These are phyloP conservation scores for Begonia loranthoides DNA, from an alignment of 306 rosid species.

Conservation along the genomic window DNA sequence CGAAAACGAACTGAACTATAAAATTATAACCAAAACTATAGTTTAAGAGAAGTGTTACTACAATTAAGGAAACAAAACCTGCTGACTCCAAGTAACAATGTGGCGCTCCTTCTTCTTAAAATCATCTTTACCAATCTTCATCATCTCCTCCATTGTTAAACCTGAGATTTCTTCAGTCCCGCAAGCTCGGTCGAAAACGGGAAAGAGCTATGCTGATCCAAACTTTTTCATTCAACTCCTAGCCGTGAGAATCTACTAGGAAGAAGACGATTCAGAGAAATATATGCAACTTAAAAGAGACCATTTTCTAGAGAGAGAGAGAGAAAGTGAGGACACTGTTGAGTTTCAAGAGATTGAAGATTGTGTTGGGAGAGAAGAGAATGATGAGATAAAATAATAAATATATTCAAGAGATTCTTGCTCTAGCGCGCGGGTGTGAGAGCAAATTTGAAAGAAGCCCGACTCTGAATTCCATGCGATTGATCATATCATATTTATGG, in stretches of 20 bases:
- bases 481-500: slow-evolving; percentile 19
- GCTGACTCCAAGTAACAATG: slow-evolving; percentile 92
- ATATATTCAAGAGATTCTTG: slow-evolving; percentile 24
- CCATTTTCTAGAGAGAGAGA: no score
- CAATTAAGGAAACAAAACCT: slow-evolving; percentile 32
- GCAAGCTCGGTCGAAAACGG: no score
- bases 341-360: slow-evolving; percentile 7
- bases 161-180: no score
- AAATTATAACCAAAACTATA: no score
- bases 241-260: no score
- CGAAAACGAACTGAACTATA: no score
- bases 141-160: slow-evolving; percentile 1
- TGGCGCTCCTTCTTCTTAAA: slow-evolving; percentile 99
- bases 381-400: slow-evolving; percentile 6
- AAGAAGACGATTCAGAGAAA: no score
- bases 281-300: no score
- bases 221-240: no score
- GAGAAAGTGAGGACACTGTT: slow-evolving; percentile 6
- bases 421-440: slow-evolving; percentile 87
- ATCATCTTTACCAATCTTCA: slow-evolving; percentile 44
- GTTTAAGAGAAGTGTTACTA: no score
- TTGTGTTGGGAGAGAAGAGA: not conserved
- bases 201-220: no score
- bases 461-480: slow-evolving; percentile 72
- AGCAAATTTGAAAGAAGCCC: slow-evolving; percentile 56